Evolutionary conservation across 495 filamentous ascomycete species (phyloP).

Genomic region (Trichoderma gamsii): DNA sequence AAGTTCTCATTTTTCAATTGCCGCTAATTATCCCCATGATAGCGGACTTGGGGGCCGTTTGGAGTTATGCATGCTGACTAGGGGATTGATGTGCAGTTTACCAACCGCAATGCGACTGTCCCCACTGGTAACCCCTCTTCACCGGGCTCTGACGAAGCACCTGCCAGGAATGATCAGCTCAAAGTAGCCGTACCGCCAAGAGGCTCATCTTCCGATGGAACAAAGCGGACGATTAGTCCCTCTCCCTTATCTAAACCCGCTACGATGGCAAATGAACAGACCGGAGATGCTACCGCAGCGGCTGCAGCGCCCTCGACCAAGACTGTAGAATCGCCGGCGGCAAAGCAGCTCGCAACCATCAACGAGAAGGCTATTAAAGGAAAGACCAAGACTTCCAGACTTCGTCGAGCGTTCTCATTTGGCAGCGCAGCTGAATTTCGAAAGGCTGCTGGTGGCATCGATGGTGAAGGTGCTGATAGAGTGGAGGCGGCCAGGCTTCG

Average conservation of each 20-base stretch:
- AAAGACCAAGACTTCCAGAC: constrained; percentile 79
- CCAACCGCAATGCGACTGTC: constrained; percentile 41
- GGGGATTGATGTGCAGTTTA: constrained; percentile 34
- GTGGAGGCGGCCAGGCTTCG: constrained; percentile 58
- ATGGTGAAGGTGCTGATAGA: constrained; percentile 42
- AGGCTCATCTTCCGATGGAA: constrained; percentile 61
- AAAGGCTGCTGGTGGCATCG: constrained; percentile 52
- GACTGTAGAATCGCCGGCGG: constrained; percentile 59
- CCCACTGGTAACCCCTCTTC: constrained; percentile 46
- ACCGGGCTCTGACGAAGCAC: constrained; percentile 33
- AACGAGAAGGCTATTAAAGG: constrained; percentile 62
- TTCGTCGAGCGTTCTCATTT: constrained; percentile 93
- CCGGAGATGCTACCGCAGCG: constrained; percentile 29
- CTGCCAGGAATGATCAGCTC: constrained; percentile 44
- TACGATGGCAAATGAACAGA: constrained; percentile 45
- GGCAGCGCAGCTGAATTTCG: constrained; percentile 90
- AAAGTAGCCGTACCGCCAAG: constrained; percentile 60
- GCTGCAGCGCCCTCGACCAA: constrained; percentile 22
- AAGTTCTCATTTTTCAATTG: constrained; percentile 25
- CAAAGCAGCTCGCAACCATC: constrained; percentile 72
- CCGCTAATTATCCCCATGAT: constrained; percentile 33
- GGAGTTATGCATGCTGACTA: constrained; percentile 29
- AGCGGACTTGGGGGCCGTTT: constrained; percentile 17
- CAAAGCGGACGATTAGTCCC: constrained; percentile 60
- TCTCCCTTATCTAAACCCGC: constrained; percentile 87